phyloP scores from a whole-genome alignment of 2,329 filamentous ascomycete species.

The Apiospora koreana region DNA sequence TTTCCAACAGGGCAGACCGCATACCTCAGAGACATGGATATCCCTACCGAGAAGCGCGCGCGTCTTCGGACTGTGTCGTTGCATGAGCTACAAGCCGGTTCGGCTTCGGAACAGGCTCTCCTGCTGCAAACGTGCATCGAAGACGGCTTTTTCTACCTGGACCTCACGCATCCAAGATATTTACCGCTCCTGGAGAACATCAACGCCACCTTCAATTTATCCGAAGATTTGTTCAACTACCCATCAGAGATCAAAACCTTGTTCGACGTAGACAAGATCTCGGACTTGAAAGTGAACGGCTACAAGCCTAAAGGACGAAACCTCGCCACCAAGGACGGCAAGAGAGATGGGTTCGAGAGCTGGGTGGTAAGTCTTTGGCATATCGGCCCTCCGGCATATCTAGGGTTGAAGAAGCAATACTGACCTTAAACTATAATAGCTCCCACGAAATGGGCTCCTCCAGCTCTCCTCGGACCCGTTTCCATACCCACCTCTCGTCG shows the following conservation, averaged over 20 bases:
- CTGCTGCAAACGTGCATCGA: not conserved
- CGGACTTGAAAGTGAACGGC: slow-evolving; percentile 7
- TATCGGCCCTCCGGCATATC: not conserved
- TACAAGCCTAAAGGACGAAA: slow-evolving; percentile 14
- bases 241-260: not conserved
- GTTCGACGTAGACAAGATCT: slow-evolving; percentile 12
- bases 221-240: slow-evolving; percentile 1
- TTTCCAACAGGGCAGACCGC: too few species aligned
- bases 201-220: not conserved
- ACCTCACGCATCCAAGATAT: slow-evolving; percentile 2
- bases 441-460: slow-evolving; percentile 9
- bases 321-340: not conserved
- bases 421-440: not conserved
- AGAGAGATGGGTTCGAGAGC: slow-evolving; percentile 6
- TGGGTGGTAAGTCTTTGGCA: slow-evolving; percentile 10
- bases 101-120: not conserved
- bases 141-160: slow-evolving; percentile 11
- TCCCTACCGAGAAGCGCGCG: not conserved
- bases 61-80: not conserved
- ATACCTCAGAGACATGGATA: not conserved
- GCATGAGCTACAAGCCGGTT: not conserved
- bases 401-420: not conserved
- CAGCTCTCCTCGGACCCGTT: not conserved
- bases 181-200: not conserved
- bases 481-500: not conserved